Conservation (phyloP, 2,329 filamentous ascomycete species). For the Leptographium galeiforme region DNA sequence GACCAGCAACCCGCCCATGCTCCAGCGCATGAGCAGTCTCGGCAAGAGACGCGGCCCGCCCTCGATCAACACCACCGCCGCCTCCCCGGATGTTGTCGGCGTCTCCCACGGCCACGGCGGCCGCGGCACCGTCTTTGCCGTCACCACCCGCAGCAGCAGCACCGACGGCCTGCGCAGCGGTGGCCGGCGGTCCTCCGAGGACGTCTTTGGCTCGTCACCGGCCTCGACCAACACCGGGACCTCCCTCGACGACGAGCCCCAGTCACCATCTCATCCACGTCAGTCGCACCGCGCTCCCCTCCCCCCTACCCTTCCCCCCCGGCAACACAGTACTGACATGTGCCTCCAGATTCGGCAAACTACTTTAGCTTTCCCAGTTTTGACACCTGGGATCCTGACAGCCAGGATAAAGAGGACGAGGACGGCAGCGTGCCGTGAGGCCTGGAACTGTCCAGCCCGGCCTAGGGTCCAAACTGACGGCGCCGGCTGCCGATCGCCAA, state of each 20-base stretch:
- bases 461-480: neutral
- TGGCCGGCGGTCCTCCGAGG: conserved; percentile 3
- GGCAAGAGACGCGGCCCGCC: neutral
- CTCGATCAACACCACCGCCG: neutral
- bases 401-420: conserved; percentile 26
- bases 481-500: neutral
- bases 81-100: neutral
- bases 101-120: neutral
- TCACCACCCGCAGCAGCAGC: neutral
- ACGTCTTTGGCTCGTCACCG: conserved; percentile 10
- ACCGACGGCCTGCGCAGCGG: neutral
- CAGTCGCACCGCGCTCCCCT: neutral
- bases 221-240: conserved; percentile 14
- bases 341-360: conserved; percentile 27
- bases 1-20: neutral
- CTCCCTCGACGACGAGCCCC: conserved; percentile 17
- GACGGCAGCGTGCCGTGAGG: conserved; percentile 5
- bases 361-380: conserved; percentile 67
- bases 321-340: neutral
- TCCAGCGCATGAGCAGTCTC: neutral
- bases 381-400: conserved; percentile 47
- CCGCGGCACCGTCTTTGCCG: neutral
- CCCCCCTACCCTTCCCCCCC: no score
- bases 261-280: conserved; percentile 6
- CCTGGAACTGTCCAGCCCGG: neutral